phyloP scores from a whole-genome alignment of 805 yeast genomes.

The Candida piceae region DNA sequence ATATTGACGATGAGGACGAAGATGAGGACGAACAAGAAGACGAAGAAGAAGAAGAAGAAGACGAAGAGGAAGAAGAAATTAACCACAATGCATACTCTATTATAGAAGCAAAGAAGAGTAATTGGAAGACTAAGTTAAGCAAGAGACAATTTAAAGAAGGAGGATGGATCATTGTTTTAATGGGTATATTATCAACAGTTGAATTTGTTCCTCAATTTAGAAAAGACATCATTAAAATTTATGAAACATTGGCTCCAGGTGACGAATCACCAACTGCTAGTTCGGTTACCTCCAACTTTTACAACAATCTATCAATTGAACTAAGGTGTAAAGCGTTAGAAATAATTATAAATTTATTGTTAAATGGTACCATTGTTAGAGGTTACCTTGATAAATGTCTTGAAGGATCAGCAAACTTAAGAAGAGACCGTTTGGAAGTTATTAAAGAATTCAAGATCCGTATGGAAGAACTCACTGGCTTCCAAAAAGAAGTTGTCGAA shows the following conservation, averaged over 20 bases:
- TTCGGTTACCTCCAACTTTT: conserved; percentile 51
- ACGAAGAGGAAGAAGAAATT: conserved; percentile 27
- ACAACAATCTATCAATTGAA: conserved; percentile 42
- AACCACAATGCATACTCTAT: conserved; percentile 40
- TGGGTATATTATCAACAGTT: conserved; percentile 65
- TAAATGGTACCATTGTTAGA: conserved; percentile 55
- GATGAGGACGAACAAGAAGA: too few species aligned
- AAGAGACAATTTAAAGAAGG: conserved; percentile 78
- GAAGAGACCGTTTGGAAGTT: conserved; percentile 64
- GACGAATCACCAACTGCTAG: conserved; percentile 43
- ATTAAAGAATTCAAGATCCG: conserved; percentile 53
- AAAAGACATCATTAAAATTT: conserved; percentile 44
- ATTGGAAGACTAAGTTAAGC: conserved; percentile 77
- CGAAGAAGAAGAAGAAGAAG: conserved; percentile 22
- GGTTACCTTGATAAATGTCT: conserved; percentile 60
- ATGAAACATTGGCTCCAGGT: conserved; percentile 54
- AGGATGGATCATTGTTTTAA: conserved; percentile 72
- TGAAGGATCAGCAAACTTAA: conserved; percentile 54
- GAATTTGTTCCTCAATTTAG: conserved; percentile 53
- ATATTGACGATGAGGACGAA: conserved; percentile 16
- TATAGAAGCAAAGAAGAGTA: conserved; percentile 51
- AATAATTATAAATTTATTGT: conserved; percentile 58
- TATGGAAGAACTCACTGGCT: conserved; percentile 45
- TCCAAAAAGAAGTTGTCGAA: conserved; percentile 37
- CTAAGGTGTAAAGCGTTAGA: conserved; percentile 54